phyloP scores from a whole-genome alignment of 345 rosid genomes.

The Pseudoturritis turrita region DNA sequence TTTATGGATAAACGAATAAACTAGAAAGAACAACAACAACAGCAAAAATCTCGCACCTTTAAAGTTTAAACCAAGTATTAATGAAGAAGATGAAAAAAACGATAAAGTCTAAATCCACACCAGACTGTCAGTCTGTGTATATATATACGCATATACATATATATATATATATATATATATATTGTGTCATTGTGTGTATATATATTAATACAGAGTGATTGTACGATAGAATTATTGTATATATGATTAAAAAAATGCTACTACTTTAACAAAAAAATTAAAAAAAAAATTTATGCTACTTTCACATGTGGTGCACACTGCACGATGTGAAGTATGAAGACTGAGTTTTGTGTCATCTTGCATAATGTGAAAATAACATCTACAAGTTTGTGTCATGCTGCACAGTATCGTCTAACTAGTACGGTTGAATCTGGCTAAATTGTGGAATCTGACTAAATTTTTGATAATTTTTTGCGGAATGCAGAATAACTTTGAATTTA shows the following conservation, averaged over 20 bases:
- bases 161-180: neutral
- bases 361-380: neutral
- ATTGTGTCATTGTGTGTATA: no score
- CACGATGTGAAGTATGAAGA: neutral
- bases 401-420: no score
- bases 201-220: neutral
- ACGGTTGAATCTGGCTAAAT: no score
- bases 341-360: neutral
- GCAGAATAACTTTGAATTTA: no score
- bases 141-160: no score
- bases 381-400: neutral
- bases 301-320: slow-evolving; percentile 2
- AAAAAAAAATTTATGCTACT: no score
- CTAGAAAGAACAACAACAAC: neutral
- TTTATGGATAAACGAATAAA: neutral
- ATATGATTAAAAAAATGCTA: neutral
- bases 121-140: no score
- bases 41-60: neutral
- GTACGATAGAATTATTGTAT: neutral
- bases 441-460: no score
- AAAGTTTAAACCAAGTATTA: neutral
- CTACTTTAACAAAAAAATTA: no score
- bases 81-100: neutral
- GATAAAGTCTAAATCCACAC: neutral
- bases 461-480: no score